Evolutionary conservation across 495 filamentous ascomycete genomes (phyloP).

Genomic region (Emericellopsis terricola): DNA sequence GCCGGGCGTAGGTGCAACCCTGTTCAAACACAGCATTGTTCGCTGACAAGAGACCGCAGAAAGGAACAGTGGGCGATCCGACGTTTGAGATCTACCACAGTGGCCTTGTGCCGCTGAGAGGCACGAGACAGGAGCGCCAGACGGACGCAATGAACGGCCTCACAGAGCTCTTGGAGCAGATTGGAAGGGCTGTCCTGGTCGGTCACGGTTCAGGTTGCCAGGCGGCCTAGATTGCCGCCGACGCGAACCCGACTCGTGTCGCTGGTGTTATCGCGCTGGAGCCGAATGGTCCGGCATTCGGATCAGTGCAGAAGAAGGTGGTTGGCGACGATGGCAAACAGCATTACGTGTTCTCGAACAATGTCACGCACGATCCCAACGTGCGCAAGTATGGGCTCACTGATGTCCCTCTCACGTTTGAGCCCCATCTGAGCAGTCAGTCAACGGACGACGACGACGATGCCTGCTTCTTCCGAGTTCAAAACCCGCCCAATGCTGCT

Average conservation of each 20-base stretch:
- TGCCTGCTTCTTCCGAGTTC: slow-evolving; percentile 27
- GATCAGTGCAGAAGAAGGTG: no score
- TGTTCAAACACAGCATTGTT: not conserved
- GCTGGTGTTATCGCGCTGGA: slow-evolving; percentile 32
- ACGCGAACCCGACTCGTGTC: slow-evolving; percentile 25
- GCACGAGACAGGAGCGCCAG: slow-evolving; percentile 20
- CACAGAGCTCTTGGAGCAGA: slow-evolving; percentile 25
- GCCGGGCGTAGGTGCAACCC: slow-evolving; percentile 19
- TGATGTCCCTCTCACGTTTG: slow-evolving; percentile 29
- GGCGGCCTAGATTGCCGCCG: slow-evolving; percentile 29
- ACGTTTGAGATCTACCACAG: slow-evolving; percentile 30
- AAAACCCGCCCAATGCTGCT: no score
- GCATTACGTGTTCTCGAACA: no score
- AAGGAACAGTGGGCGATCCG: slow-evolving; percentile 26
- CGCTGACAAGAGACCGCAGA: no score
- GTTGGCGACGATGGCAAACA: no score
- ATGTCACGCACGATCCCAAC: slow-evolving; percentile 6
- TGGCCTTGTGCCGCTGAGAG: not conserved
- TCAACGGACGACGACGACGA: slow-evolving; percentile 6
- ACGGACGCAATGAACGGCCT: slow-evolving; percentile 25
- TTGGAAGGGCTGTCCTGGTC: slow-evolving; percentile 27
- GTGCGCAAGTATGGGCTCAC: slow-evolving; percentile 24
- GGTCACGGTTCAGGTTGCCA: slow-evolving; percentile 35
- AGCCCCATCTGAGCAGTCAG: slow-evolving; percentile 13
- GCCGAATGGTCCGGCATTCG: slow-evolving; percentile 35